Evolutionary conservation across 495 filamentous ascomycete genomes (phyloP), one percentile per base, ranked within the genome.

Genomic region (Niebla homalea): DNA sequence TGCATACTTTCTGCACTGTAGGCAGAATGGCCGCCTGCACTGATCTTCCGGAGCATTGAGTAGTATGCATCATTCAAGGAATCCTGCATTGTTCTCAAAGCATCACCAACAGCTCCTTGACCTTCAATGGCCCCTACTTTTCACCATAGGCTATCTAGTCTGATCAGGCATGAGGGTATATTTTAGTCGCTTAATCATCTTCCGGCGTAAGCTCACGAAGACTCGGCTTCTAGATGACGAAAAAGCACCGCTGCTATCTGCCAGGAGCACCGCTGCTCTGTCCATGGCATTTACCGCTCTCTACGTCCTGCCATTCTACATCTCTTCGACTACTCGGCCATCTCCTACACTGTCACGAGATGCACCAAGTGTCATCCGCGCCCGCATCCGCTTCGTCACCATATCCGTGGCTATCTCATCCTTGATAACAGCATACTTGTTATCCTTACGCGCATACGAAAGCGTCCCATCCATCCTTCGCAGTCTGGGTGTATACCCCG

Each of bases 301-400:
- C 69, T 98, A 96, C 70, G 87, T 97, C 65, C 67, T 85, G 29
- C 89, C 92, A 29, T 87, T 98, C 72, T 97, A 97, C 67, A 67
- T 90, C 54, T 92, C 81, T 20, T 57, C 77, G 5, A 70, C 76
- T 25, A 92, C 89, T 5, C 82, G 89, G 18, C 89, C 89, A 3
- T 88, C 87, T 1, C 75, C 78, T n/a, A 78, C 73, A 46, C 77
- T 94, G 18, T 84, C 85, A 47, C 81, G 92, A 50, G 90, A 97
- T 76, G 79, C 85, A 19, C 88, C 92, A 18, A 84, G 82, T 8
- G 89, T 93, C 18, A 94, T 98, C 66, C 84, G 83, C 45, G 83
- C 85, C 52, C 81, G 92, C 57, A 84, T 94, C 60, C 73, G 56
- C 47, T 79, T 79, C 39, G 92, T 94, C 58, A 80, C 75, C 3